Conservation (phyloP, 805 yeast species). For the Myxozyma lipomycoides region DNA sequence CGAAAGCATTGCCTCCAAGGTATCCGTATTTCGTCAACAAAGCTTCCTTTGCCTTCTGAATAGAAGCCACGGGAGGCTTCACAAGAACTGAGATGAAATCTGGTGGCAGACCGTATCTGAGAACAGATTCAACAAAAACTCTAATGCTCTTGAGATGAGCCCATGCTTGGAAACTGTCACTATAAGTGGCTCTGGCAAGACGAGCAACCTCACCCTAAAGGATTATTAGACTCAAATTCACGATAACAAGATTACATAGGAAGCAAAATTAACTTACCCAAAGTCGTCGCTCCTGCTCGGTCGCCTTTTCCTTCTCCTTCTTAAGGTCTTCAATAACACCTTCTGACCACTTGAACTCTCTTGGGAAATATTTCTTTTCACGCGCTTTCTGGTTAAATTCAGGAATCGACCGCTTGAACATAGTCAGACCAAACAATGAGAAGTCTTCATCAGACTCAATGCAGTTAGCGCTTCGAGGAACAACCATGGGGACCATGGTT, state of each 20-base stretch:
- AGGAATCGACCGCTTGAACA: constrained; percentile 74
- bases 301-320: constrained; percentile 73
- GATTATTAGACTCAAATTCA: not conserved
- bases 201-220: constrained; percentile 69
- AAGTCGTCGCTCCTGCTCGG: constrained; percentile 66
- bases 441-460: constrained; percentile 73
- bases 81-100: constrained; percentile 59
- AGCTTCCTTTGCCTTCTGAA: constrained; percentile 61
- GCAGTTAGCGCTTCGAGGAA: constrained; percentile 79
- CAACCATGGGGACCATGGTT: constrained; percentile 70
- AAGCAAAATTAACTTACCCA: constrained; percentile 25
- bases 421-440: constrained; percentile 67
- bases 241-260: constrained; percentile 26
- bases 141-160: constrained; percentile 84
- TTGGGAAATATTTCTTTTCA: constrained; percentile 84
- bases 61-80: constrained; percentile 41
- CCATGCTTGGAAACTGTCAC: constrained; percentile 83
- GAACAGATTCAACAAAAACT: constrained; percentile 84
- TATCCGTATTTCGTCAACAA: constrained; percentile 76
- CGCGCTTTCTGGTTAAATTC: constrained; percentile 69
- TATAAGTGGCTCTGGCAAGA: constrained; percentile 82
- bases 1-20: constrained; percentile 85
- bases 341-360: constrained; percentile 86
- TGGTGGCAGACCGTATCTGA: constrained; percentile 96
- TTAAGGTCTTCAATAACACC: constrained; percentile 66